A percentile compares a stretch with the other conserved stretches of the same genome.
phyloP scores from a whole-genome alignment of 2,329 filamentous ascomycete genomes.

The Pezicula neosporulosa region DNA sequence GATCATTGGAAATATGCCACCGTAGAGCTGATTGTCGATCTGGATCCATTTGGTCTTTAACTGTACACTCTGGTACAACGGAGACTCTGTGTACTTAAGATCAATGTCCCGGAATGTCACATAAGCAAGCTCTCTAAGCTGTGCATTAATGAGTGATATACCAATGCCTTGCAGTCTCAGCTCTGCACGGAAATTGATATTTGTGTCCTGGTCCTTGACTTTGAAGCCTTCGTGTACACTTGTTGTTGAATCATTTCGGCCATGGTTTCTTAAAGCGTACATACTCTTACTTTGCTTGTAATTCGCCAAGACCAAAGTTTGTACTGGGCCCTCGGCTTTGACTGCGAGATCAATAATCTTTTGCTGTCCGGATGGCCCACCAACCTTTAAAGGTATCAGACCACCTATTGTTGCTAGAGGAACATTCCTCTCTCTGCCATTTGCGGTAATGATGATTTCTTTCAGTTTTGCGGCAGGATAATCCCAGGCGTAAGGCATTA shows the following conservation, averaged over 20 bases:
- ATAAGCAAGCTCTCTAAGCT: constrained; percentile 89
- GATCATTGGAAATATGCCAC: constrained; percentile 95
- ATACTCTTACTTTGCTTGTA: constrained; percentile 91
- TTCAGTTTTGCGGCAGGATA: constrained; percentile 97
- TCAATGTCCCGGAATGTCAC: constrained; percentile 89
- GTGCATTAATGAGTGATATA: constrained; percentile 88
- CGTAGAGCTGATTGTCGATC: constrained; percentile 97
- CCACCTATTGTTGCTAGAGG: constrained; percentile 97
- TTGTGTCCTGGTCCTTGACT: constrained; percentile 86
- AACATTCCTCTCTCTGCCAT: constrained; percentile 82
- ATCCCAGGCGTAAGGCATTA: constrained; percentile 99
- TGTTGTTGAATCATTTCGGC: constrained; percentile 46
- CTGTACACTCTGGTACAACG: constrained; percentile 86
- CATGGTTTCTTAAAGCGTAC: constrained; percentile 59
- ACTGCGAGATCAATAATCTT: constrained; percentile 98
- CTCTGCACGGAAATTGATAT: constrained; percentile 84
- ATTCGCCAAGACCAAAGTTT: constrained; percentile 90
- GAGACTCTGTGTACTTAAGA: constrained; percentile 89
- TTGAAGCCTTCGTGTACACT: constrained; percentile 73
- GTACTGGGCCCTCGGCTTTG: constrained; percentile 89
- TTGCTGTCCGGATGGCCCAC: constrained; percentile 53
- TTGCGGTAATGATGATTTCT: constrained; percentile 79
- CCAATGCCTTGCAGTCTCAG: constrained; percentile 87
- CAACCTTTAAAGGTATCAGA: constrained; percentile 86
- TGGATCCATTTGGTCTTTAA: constrained; percentile 97